These are phyloP conservation scores for Aegilops speltoides DNA, from an alignment of 176 grass and related monocot genomes.

Conservation along the genomic window DNA sequence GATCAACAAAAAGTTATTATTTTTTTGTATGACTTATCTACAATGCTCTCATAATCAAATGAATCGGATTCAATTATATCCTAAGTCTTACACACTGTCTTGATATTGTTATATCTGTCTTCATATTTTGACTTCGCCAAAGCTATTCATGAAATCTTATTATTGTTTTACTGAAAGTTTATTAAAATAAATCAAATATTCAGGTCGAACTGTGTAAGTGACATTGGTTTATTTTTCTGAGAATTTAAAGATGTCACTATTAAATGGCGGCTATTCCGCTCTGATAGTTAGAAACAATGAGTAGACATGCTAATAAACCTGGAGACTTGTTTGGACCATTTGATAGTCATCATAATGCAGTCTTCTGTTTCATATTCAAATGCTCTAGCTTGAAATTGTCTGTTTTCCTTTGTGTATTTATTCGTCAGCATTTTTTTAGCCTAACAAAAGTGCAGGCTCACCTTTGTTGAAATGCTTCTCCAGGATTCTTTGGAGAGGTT, in stretches of 20 bases:
- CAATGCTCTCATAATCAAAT: neutral
- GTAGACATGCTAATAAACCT: conserved; percentile 16
- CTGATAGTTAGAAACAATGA: neutral
- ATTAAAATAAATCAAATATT: conserved; percentile 1
- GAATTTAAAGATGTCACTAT: neutral
- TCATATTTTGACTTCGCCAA: neutral
- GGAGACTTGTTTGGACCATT: neutral
- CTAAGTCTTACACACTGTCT: conserved; percentile 8
- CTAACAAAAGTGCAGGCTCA: neutral
- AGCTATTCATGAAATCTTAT: conserved; percentile 6
- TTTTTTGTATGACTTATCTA: neutral
- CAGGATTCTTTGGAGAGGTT: conserved; percentile 99
- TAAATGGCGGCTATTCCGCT: conserved; percentile 10
- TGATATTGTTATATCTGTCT: conserved; percentile 1
- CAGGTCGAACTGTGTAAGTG: conserved; percentile 3
- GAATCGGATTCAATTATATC: neutral
- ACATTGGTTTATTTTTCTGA: neutral
- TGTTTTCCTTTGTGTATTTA: neutral
- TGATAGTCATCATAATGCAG: conserved; percentile 14
- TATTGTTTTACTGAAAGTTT: conserved; percentile 5
- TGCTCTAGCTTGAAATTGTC: neutral
- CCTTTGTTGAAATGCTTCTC: conserved; percentile 27
- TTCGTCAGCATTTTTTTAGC: conserved; percentile 1
- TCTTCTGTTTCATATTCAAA: conserved; percentile 30
- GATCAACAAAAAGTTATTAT: neutral